Conservation (phyloP, 2,329 filamentous ascomycete species). For the Leptographium wingfieldii region DNA sequence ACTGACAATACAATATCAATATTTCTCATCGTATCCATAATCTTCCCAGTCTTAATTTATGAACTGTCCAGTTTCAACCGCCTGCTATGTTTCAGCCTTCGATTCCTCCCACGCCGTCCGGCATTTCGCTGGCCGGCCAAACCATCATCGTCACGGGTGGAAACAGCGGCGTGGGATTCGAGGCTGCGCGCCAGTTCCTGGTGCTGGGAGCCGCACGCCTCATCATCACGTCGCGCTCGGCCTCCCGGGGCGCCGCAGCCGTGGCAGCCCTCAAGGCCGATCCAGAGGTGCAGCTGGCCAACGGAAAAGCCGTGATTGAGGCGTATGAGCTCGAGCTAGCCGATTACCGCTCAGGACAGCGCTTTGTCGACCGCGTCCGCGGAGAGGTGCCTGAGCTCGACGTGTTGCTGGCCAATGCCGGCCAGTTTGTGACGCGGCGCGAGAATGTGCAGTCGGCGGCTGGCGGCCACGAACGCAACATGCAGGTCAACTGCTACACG, state of each 20-base stretch:
- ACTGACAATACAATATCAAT: too few species aligned
- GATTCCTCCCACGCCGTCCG: background rate
- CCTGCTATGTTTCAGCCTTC: background rate
- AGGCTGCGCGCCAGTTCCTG: background rate
- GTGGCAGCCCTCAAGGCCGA: background rate
- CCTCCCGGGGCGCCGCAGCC: background rate
- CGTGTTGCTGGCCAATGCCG: background rate
- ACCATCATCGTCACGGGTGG: background rate
- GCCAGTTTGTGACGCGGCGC: background rate
- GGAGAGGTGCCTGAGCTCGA: background rate
- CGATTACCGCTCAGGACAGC: background rate
- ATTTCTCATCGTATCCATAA: too few species aligned
- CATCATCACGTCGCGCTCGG: background rate
- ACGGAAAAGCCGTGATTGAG: background rate
- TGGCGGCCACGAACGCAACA: conserved; percentile 1
- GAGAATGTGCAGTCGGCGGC: background rate
- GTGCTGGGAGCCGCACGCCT: background rate
- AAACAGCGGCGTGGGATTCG: background rate
- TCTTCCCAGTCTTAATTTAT: too few species aligned
- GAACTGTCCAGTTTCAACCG: too few species aligned
- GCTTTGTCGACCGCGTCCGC: background rate
- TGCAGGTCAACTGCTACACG: background rate
- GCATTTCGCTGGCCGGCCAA: background rate
- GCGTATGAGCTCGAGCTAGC: background rate
- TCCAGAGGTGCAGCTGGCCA: background rate